Base-by-base conservation (phyloP, 2,329 filamentous ascomycete genomes). In the Alternaria consortialis region DNA sequence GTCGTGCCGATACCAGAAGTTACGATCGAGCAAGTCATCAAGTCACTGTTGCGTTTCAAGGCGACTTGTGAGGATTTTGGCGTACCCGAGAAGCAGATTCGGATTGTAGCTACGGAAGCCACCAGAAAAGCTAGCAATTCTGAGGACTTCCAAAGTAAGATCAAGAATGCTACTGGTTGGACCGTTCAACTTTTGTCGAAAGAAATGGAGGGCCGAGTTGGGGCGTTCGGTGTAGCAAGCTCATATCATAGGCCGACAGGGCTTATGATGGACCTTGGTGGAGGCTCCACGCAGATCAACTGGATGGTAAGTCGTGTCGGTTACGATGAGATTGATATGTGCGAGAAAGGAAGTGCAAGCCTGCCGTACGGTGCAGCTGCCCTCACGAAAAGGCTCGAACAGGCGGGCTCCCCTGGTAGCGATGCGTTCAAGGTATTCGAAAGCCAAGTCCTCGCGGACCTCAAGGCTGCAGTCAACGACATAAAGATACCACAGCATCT, bases 51-150 rank as follows among this genome's bases (percentile, higher is more conserved):
- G 23, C 87, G 88, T 29, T 97, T 97, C 82, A 87, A 87, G 62
- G 82, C 82, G 27, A 90, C 91, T 53, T 94, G 93, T 60, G 74
- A 84, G 56, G 86, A 89, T 59, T 92, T 92, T 73, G 83, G 84
- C 17, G 92, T 97, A 0, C 87, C 87, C 0, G 74, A 83, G 0
- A 68, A 79, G 34, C 88, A 93, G 65, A 86, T 94, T 61, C 86
- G 87, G 20, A 86, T 97, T 9, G 87, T 97, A 42, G 94, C 93
- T 20, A 97, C 94, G 0, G 94, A 97, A 78, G 94, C 94, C 4
- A 95, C 94, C 76, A 88, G 94, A 44, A 91, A 88, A 25, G 92
- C 94, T 6, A 79, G 86, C 59, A 97, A 97, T 72, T 88, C 89
- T 0, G 82, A 82, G 20, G 85, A 87, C 1, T 92, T 95, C 79